Conservation (phyloP, 169 alveolate genomes). For the Eimeria sp. region DNA sequence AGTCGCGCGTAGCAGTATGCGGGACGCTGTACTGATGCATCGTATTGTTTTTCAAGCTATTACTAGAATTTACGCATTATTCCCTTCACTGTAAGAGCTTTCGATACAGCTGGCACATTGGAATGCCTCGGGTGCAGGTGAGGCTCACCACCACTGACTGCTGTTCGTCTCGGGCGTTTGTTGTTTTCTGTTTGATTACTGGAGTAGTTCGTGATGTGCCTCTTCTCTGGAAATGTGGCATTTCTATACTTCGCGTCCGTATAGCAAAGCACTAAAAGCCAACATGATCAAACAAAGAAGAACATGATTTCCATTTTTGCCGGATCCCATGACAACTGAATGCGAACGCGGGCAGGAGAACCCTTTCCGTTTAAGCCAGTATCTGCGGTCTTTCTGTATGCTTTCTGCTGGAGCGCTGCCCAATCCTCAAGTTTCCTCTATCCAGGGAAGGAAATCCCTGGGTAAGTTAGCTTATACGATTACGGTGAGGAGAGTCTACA, state of each 20-base stretch:
- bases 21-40: neutral
- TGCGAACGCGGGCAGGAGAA: too few relatives aligned
- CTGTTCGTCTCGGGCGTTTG: slow-evolving; percentile 4
- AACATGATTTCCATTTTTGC: neutral
- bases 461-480: neutral
- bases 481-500: neutral
- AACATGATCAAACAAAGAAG: neutral
- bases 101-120: neutral
- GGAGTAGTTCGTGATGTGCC: neutral
- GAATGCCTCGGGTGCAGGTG: slow-evolving; percentile 7
- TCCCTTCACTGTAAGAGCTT: neutral
- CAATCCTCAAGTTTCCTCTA: neutral
- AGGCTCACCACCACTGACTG: neutral
- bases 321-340: neutral
- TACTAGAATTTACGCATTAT: neutral
- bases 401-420: neutral
- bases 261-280: neutral
- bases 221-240: neutral
- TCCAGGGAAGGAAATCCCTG: neutral
- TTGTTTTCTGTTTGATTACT: too few relatives aligned
- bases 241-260: neutral
- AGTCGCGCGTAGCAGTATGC: slow-evolving; percentile 5
- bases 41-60: neutral
- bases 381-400: neutral
- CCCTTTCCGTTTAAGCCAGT: neutral